Conservation (phyloP, 2,329 filamentous ascomycete species). For the Tothia fuscella region DNA sequence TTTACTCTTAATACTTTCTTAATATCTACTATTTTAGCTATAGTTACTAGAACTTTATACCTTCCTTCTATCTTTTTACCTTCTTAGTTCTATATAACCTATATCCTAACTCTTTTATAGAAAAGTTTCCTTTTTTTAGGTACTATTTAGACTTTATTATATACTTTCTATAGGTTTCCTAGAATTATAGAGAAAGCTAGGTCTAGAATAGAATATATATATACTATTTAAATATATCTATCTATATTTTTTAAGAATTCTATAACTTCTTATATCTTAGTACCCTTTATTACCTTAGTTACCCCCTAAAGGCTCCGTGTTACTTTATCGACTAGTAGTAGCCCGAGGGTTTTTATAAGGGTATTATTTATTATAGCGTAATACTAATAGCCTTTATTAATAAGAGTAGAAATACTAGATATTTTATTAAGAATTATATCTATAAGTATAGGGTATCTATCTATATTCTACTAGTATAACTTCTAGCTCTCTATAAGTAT, state of each 20-base stretch:
- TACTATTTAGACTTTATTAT: not conserved
- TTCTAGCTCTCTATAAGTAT: not conserved
- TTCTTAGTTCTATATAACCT: not conserved
- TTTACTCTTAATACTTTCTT: not conserved
- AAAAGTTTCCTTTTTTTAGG: not conserved
- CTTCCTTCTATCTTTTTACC: not conserved
- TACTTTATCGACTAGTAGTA: not conserved
- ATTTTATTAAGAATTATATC: constrained; percentile 1
- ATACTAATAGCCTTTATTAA: not conserved
- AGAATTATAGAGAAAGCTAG: not conserved
- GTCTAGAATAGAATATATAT: not conserved
- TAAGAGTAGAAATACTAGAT: not conserved
- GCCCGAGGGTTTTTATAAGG: not conserved
- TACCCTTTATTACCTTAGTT: not conserved
- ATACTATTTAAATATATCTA: not conserved
- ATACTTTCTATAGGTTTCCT: not conserved
- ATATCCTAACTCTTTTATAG: not conserved
- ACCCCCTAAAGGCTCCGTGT: not conserved
- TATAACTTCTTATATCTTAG: not conserved
- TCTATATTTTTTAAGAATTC: not conserved
- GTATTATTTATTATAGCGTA: not conserved
- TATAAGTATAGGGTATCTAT: not conserved
- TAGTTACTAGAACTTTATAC: not conserved
- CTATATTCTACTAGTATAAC: not conserved
- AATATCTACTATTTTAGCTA: not conserved